Conservation (phyloP, 169 alveolate species). For the Cryptosporidium parvum region DNA sequence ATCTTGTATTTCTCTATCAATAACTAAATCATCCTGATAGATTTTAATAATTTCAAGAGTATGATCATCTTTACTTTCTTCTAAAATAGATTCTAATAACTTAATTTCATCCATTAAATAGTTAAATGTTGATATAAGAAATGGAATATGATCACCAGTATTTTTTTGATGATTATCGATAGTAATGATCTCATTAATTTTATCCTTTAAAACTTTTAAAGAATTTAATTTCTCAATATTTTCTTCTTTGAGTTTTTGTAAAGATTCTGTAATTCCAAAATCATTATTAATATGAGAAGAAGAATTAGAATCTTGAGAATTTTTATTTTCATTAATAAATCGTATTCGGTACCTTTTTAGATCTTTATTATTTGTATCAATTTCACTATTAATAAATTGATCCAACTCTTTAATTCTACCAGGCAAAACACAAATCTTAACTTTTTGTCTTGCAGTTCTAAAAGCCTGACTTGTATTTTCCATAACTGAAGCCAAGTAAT, state of each 20-base stretch:
- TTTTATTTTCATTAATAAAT: constrained; percentile 1
- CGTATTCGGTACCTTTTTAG: constrained; percentile 10
- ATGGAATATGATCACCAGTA: neutral
- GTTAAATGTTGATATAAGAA: constrained; percentile 15
- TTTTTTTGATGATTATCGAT: neutral
- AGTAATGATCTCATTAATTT: neutral
- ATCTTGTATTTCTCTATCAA: constrained; percentile 40
- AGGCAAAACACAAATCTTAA: constrained; percentile 28
- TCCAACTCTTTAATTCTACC: constrained; percentile 15
- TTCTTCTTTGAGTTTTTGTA: neutral
- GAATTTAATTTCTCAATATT: neutral
- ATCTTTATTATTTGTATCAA: neutral
- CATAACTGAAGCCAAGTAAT: constrained; percentile 69
- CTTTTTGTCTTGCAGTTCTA: constrained; percentile 43
- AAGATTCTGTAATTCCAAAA: neutral
- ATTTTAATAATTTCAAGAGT: neutral
- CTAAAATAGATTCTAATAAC: neutral
- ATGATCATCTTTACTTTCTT: neutral
- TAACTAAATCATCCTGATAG: constrained; percentile 37
- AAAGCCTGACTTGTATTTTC: constrained; percentile 22
- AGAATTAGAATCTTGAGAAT: neutral
- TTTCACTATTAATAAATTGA: neutral
- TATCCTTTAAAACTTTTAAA: neutral
- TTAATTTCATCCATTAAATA: constrained; percentile 23
- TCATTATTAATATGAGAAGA: neutral